Base-by-base conservation (phyloP, 176 grass and related monocot genomes). In the Oryza longistaminata region DNA sequence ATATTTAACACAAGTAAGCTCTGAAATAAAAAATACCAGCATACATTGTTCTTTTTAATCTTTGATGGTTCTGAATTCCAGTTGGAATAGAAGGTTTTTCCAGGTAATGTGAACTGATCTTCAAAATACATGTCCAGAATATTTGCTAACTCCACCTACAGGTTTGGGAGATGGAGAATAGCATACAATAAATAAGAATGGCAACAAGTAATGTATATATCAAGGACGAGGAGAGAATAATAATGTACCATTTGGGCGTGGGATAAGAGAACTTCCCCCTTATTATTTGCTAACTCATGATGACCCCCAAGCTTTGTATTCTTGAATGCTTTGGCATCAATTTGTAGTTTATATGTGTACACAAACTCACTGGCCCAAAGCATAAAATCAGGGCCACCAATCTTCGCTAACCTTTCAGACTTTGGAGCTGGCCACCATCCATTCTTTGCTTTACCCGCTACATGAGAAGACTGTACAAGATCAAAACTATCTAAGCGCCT, bases 111-210 rank as follows among this genome's bases (percentile, higher is more conserved):
- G 64, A 87, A 95, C 48, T 87, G 85, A 85, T 98, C 96, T 90
- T 98, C 96, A 87, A 93, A 98, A 88, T 98, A 95, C 88, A 95
- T 88, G 85, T 98, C 96, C 64, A 90, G 70, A 91, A 95, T 25
- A 69, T 90, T 95, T 55, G 85, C 93, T 78, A 98, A 60, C 73
- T 98, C 89, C 70, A 64, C 90, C 96, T 98, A 82, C 55, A 80
- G 48, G 79, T 44, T 24, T 19, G 76, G n/a, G 49, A 76, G 69
- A 81, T 68, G 45, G 17, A 34, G n/a, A 52, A n/a, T 53, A 84
- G 81, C 17, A 45, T 82, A 86, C 12, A 11, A 75, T n/a, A 6
- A 74, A 49, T 81, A 42, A 31, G 17, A 43, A 58, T 24, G 13
- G 67, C 31, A 77, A 43, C 6, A 68, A 64, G 55, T 73, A 68